These are phyloP conservation scores for Rozella allomycis DNA, from an alignment of 371 early-diverging fungal species.

Conservation along the genomic window DNA sequence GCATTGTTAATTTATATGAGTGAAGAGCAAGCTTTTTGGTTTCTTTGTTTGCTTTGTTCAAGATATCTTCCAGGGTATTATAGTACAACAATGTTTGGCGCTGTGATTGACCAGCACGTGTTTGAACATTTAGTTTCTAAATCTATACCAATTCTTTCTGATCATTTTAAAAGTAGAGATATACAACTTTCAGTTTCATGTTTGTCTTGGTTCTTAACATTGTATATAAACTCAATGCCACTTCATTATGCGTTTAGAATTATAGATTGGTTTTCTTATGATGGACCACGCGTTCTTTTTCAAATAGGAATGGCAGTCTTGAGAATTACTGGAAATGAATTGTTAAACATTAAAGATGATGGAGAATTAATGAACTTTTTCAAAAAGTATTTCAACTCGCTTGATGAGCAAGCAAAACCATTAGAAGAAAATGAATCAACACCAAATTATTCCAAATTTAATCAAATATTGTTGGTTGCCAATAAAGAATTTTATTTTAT, in stretches of 20 bases:
- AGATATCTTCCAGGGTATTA: slow-evolving; percentile 77
- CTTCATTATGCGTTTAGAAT: slow-evolving; percentile 62
- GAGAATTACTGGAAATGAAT: slow-evolving; percentile 22
- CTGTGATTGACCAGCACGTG: slow-evolving; percentile 76
- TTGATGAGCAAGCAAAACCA: too few relatives aligned
- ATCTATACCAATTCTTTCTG: slow-evolving; percentile 32
- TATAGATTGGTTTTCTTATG: slow-evolving; percentile 48
- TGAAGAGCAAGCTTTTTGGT: slow-evolving; percentile 82
- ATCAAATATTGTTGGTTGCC: slow-evolving; percentile 69
- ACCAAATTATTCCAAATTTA: slow-evolving; percentile 53
- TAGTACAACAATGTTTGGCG: slow-evolving; percentile 90
- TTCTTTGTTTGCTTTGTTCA: slow-evolving; percentile 64
- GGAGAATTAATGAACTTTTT: slow-evolving; percentile 64
- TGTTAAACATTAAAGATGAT: slow-evolving; percentile 28
- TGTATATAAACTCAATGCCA: slow-evolving; percentile 84
- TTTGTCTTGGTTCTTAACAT: slow-evolving; percentile 82
- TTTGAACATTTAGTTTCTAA: slow-evolving; percentile 58
- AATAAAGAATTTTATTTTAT: slow-evolving; percentile 71
- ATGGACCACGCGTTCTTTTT: slow-evolving; percentile 40
- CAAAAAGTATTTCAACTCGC: slow-evolving; percentile 42
- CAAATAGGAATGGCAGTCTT: slow-evolving; percentile 32
- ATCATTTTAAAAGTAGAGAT: slow-evolving; percentile 57
- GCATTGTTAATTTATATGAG: slow-evolving; percentile 75
- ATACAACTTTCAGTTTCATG: slow-evolving; percentile 86
- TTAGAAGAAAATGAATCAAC: too few relatives aligned